Evolutionary conservation across 306 rosid species (phyloP).

Genomic region (Vigna unguiculata): DNA sequence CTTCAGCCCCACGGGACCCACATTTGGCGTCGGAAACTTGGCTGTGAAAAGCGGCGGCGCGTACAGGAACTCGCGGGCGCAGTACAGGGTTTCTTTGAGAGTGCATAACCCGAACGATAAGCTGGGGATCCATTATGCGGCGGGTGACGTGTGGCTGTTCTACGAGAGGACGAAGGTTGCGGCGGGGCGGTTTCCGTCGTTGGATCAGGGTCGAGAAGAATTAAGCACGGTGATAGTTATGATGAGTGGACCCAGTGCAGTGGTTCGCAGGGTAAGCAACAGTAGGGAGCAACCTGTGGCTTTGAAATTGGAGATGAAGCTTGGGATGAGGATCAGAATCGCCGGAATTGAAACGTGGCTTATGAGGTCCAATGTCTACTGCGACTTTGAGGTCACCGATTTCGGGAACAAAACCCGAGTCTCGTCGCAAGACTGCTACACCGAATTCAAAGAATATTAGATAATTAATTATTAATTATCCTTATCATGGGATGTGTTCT

Average conservation of each 20-base stretch:
- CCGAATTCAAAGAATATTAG: conserved; percentile 31
- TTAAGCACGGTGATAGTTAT: conserved; percentile 16
- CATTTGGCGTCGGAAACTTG: conserved; percentile 34
- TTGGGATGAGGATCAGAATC: conserved; percentile 36
- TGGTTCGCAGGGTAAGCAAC: conserved; percentile 36
- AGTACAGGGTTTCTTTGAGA: conserved; percentile 45
- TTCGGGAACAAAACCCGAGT: conserved; percentile 18
- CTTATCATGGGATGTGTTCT: too few species aligned
- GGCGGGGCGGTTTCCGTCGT: conserved; percentile 47
- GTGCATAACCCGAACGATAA: conserved; percentile 47
- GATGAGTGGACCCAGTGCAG: conserved; percentile 14
- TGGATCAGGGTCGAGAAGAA: conserved; percentile 15
- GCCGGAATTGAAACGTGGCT: conserved; percentile 44
- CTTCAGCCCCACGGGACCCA: conserved; percentile 51
- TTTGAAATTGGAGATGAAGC: conserved; percentile 42
- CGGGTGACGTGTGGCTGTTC: neutral
- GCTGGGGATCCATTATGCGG: conserved; percentile 26
- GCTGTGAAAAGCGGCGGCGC: neutral
- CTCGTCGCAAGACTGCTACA: conserved; percentile 47
- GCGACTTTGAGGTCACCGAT: conserved; percentile 46
- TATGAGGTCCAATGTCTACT: conserved; percentile 43
- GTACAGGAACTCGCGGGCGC: neutral
- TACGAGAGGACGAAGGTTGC: conserved; percentile 30
- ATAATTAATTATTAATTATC: too few species aligned
- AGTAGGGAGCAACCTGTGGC: neutral